phyloP scores from a whole-genome alignment of 441 rosid genomes.

The Mallotus japonicus region DNA sequence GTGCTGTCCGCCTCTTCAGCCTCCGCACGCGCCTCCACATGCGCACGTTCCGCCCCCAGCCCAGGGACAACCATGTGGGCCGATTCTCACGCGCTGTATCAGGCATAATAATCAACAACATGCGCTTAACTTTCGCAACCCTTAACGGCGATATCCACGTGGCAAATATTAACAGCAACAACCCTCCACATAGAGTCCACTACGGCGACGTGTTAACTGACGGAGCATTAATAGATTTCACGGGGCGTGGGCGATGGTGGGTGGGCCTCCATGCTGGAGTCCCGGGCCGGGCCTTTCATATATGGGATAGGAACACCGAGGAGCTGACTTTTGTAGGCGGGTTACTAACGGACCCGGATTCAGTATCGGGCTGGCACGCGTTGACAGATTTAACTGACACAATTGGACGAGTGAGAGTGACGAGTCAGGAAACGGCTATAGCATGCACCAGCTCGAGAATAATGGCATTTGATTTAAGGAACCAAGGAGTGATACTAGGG shows the following conservation, averaged over 20 bases:
- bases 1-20: slow-evolving; percentile 72
- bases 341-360: slow-evolving; percentile 59
- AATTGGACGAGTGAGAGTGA: slow-evolving; percentile 64
- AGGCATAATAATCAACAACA: slow-evolving; percentile 51
- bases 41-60: slow-evolving; percentile 57
- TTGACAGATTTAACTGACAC: slow-evolving; percentile 58
- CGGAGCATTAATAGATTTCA: slow-evolving; percentile 76
- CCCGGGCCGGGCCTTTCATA: slow-evolving; percentile 66
- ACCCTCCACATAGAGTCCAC: slow-evolving; percentile 51
- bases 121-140: slow-evolving; percentile 61
- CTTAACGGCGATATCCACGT: slow-evolving; percentile 80
- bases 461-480: slow-evolving; percentile 52
- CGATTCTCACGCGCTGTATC: slow-evolving; percentile 73
- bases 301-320: slow-evolving; percentile 65
- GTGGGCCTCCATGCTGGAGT: slow-evolving; percentile 87
- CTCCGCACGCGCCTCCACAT: slow-evolving; percentile 52
- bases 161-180: slow-evolving; percentile 37
- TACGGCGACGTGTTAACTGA: slow-evolving; percentile 56
- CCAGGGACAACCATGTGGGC: slow-evolving; percentile 55
- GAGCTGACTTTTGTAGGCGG: slow-evolving; percentile 50
- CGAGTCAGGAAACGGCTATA: slow-evolving; percentile 54
- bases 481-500: slow-evolving; percentile 42
- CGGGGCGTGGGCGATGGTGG: slow-evolving; percentile 79
- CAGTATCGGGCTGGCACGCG: slow-evolving; percentile 76
- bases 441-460: slow-evolving; percentile 62